A percentile compares a stretch with the other conserved stretches of the same genome.
phyloP scores from a whole-genome alignment of 257 asterid species.

The Nicotiana paniculata region DNA sequence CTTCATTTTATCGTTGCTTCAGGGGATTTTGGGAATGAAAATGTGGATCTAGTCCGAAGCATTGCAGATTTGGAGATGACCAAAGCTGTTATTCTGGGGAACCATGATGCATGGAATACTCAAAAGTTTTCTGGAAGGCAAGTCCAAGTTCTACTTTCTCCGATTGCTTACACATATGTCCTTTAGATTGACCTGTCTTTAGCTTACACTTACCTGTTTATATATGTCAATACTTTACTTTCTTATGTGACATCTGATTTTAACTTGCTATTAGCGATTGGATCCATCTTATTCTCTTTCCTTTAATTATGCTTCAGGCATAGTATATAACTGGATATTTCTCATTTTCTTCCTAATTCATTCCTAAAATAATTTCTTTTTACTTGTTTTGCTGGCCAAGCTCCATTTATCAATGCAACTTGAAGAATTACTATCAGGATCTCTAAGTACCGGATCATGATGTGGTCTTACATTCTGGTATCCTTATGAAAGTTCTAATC shows the following conservation, averaged over 20 bases:
- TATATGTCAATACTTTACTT: not conserved
- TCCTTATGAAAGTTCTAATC: not conserved
- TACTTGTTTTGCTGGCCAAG: not conserved
- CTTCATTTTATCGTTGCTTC: conserved; percentile 29
- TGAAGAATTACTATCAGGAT: not conserved
- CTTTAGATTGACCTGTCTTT: not conserved
- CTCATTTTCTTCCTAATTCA: not conserved
- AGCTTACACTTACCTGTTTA: not conserved
- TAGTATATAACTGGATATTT: not conserved
- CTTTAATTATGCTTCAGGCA: not conserved
- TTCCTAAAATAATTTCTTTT: not conserved
- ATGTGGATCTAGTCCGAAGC: conserved; percentile 66
- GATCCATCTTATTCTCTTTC: not conserved
- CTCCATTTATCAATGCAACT: not conserved
- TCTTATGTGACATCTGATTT: not conserved
- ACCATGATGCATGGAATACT: conserved; percentile 95
- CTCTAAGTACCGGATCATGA: not conserved
- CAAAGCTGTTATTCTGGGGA: conserved; percentile 85
- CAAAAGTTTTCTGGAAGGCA: conserved; percentile 60
- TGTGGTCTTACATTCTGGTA: not conserved
- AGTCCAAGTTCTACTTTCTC: conserved; percentile 5
- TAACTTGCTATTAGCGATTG: not conserved
- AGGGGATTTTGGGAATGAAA: conserved; percentile 99
- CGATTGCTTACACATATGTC: not conserved
- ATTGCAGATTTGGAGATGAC: conserved; percentile 57